phyloP scores from a whole-genome alignment of 345 rosid genomes.

The Streptanthus diversifolius region DNA sequence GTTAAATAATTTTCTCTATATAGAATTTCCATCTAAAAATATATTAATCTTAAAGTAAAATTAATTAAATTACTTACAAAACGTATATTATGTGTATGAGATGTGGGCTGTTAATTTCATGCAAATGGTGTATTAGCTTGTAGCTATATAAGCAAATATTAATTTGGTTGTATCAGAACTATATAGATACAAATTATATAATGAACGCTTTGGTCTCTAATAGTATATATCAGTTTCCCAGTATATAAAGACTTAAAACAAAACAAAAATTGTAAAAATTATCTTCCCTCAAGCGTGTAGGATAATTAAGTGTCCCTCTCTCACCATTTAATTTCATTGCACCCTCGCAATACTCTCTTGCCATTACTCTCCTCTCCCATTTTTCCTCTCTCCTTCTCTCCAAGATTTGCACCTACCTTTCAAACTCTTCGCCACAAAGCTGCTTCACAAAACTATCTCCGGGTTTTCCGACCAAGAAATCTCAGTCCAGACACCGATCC shows the following conservation, averaged over 20 bases:
- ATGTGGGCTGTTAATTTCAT: not conserved
- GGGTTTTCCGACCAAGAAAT: constrained; percentile 20
- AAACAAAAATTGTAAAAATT: constrained; percentile 5
- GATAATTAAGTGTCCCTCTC: constrained; percentile 34
- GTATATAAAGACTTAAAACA: not conserved
- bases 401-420: constrained; percentile 36
- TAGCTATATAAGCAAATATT: not conserved
- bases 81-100: not conserved
- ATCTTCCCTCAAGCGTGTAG: constrained; percentile 26
- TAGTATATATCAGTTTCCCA: not conserved
- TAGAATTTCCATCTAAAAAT: not conserved
- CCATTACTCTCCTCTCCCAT: constrained; percentile 24
- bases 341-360: constrained; percentile 33
- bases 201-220: not conserved
- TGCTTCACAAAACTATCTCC: not conserved
- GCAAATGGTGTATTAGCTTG: not conserved
- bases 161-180: not conserved
- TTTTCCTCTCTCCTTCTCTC: not conserved
- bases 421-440: constrained; percentile 18
- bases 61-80: not conserved
- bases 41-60: not conserved
- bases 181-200: not conserved
- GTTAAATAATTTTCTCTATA: not conserved
- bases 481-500: constrained; percentile 1
- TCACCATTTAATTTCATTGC: constrained; percentile 36